Percentiles rank a stretch among this genome's conserved stretches.
Evolutionary conservation across 805 yeast genomes (phyloP).

Genomic region (Saccharomyces eubayanus): DNA sequence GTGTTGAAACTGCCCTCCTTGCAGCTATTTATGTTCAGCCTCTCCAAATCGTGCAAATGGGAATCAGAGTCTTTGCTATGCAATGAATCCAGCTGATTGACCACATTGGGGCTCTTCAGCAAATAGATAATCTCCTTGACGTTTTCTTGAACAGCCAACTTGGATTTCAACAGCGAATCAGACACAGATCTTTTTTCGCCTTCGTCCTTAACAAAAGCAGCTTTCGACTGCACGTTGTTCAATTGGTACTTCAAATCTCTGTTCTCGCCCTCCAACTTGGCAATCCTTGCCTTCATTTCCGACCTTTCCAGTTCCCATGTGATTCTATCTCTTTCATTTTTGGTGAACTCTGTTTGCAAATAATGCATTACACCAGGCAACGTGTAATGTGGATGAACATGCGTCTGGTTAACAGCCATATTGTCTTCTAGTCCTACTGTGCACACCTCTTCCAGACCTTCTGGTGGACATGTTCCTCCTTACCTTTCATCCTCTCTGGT

Average conservation of each 20-base stretch:
- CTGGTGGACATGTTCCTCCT: not conserved
- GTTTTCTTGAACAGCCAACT: constrained; percentile 26
- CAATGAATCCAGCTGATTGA: constrained; percentile 18
- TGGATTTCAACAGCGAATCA: constrained; percentile 16
- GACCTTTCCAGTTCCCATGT: constrained; percentile 54
- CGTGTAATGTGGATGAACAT: constrained; percentile 22
- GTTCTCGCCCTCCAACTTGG: constrained; percentile 47
- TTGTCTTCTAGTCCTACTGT: not conserved
- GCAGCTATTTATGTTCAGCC: constrained; percentile 14
- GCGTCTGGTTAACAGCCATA: not conserved
- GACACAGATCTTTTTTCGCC: not conserved
- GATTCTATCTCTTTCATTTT: constrained; percentile 50
- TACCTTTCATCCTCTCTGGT: not conserved
- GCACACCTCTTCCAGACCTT: not conserved
- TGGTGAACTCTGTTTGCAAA: constrained; percentile 54
- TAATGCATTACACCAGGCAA: constrained; percentile 53
- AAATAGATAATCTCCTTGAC: constrained; percentile 30
- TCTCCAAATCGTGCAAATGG: constrained; percentile 19
- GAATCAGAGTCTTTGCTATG: constrained; percentile 15
- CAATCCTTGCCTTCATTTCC: constrained; percentile 47
- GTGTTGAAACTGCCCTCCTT: not conserved
- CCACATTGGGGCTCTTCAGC: constrained; percentile 25
- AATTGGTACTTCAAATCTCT: constrained; percentile 28
- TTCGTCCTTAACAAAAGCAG: constrained; percentile 1
- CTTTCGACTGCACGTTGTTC: constrained; percentile 4